Percentiles rank a stretch among this genome's conserved stretches.
These are phyloP conservation scores for Bipolaris cookei DNA, from an alignment of 2,329 filamentous ascomycete species.

Conservation along the genomic window DNA sequence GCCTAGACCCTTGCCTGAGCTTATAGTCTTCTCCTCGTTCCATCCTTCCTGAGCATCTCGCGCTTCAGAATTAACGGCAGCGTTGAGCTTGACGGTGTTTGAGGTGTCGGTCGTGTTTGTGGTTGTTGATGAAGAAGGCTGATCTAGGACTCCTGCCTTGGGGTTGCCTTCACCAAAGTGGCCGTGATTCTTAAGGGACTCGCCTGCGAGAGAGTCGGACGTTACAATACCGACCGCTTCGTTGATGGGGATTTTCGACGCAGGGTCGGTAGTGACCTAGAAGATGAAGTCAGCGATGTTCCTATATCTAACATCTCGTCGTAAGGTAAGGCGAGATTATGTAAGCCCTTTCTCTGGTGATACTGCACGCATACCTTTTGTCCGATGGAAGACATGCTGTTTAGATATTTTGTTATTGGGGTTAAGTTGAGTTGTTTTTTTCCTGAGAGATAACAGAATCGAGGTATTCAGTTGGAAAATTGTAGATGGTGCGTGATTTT, in stretches of 20 bases:
- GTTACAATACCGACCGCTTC: conserved; percentile 70
- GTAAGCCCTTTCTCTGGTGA: background rate
- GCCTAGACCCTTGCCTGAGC: conserved; percentile 49
- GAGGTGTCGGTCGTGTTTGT: conserved; percentile 64
- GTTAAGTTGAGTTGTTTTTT: background rate
- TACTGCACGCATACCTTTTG: conserved; percentile 24
- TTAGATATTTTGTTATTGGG: background rate
- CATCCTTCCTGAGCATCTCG: conserved; percentile 53
- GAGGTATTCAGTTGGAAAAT: background rate
- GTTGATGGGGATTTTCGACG: conserved; percentile 54
- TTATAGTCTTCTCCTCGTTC: conserved; percentile 50
- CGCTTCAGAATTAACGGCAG: conserved; percentile 55
- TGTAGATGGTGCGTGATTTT: background rate
- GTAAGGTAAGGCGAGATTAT: background rate
- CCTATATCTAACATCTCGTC: background rate
- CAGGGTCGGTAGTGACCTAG: conserved; percentile 58
- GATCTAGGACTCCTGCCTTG: conserved; percentile 57
- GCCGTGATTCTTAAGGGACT: conserved; percentile 68
- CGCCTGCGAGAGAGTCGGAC: conserved; percentile 75
- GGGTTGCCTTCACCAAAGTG: conserved; percentile 66
- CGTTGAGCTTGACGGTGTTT: conserved; percentile 57
- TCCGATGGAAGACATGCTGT: conserved; percentile 24
- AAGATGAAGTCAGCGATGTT: conserved; percentile 8
- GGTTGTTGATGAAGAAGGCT: conserved; percentile 61
- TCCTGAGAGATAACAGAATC: background rate